Evolutionary conservation across 1,284 basidiomycete genomes (phyloP), one percentile per base, ranked within the genome.

Genomic region (Jaminaea rosea): DNA sequence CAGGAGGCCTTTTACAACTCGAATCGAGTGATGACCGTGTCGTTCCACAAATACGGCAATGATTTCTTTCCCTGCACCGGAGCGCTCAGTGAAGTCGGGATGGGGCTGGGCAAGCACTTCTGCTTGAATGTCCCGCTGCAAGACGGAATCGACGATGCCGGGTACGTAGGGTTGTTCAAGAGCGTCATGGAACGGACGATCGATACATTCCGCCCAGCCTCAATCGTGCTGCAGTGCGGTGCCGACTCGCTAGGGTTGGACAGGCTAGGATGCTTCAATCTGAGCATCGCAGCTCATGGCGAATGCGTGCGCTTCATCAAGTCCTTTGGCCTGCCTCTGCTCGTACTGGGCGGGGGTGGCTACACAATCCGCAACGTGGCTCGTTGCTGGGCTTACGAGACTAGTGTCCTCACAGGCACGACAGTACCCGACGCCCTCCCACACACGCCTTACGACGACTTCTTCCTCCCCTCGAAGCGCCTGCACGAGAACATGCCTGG

Each of bases 311-410:
- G 92, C 66, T 96, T 92, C 75, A 89, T 97, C 54, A 85, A 92
- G 65, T 85, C 85, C 51, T 97, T 89, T 77, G 84, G 85, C 55
- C 81, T 96, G 0, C 93, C 93, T 0, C 77, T 97, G 4, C 79
- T 98, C 15, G 86, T 94, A 6, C 75, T 98, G 1, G 93, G 93
- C 17, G 93, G 93, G 1, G 93, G 93, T 1, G 93, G 93, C 0
- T 98, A 98, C 73, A 92, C 87, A 1, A 87, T 91, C 66, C 61
- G 74, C 47, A 94, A 93, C 65, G 93, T 98, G 50, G 88, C 88
- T 39, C 82, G 93, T n/a, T 97, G 93, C 73, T 98, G 93, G 93
- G 86, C 93, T 9, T 96, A 97, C 78, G 93, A 98, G 76, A 98
- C 94, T 0, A 85, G 88, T 4, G 86, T 98, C 24, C 87, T 89